phyloP scores from a whole-genome alignment of 1,284 basidiomycete species.

The Malassezia restricta region DNA sequence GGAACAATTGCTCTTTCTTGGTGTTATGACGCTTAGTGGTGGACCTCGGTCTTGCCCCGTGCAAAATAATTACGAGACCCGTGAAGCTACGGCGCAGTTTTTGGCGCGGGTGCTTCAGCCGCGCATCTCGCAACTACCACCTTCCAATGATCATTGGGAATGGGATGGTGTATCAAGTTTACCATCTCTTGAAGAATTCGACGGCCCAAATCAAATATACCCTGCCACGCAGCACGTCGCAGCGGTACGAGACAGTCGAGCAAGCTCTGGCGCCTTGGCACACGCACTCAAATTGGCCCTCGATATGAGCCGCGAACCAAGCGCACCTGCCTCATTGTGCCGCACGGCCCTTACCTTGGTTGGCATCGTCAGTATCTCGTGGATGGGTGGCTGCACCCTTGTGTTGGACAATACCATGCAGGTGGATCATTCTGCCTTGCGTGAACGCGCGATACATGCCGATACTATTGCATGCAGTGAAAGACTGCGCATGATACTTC shows the following conservation, averaged over 20 bases:
- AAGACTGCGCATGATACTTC: slow-evolving; percentile 4
- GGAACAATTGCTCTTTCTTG: slow-evolving; percentile 38
- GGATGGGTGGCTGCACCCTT: slow-evolving; percentile 5
- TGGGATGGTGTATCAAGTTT: slow-evolving; percentile 42
- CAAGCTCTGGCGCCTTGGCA: slow-evolving; percentile 7
- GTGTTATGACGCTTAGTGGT: slow-evolving; percentile 18
- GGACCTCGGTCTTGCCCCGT: background rate
- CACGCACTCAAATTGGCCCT: slow-evolving; percentile 12
- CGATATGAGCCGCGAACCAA: background rate
- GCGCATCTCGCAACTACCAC: slow-evolving; percentile 5
- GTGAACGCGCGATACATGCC: background rate
- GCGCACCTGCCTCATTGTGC: background rate
- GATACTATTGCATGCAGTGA: background rate
- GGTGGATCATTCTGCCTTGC: background rate
- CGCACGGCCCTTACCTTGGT: background rate
- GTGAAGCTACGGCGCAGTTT: slow-evolving; percentile 18
- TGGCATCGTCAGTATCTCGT: background rate
- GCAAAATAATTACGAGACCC: slow-evolving; percentile 18
- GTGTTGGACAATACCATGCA: background rate
- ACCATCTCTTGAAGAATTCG: slow-evolving; percentile 25
- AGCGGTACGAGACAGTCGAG: background rate
- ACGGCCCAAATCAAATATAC: slow-evolving; percentile 5
- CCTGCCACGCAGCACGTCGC: background rate
- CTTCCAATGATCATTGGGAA: slow-evolving; percentile 22
- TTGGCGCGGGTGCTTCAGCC: slow-evolving; percentile 22